A percentile compares a stretch with the other conserved stretches of the same genome.
phyloP scores from a whole-genome alignment of 1,139 yeast species.

The Suhomyces atakaporum region DNA sequence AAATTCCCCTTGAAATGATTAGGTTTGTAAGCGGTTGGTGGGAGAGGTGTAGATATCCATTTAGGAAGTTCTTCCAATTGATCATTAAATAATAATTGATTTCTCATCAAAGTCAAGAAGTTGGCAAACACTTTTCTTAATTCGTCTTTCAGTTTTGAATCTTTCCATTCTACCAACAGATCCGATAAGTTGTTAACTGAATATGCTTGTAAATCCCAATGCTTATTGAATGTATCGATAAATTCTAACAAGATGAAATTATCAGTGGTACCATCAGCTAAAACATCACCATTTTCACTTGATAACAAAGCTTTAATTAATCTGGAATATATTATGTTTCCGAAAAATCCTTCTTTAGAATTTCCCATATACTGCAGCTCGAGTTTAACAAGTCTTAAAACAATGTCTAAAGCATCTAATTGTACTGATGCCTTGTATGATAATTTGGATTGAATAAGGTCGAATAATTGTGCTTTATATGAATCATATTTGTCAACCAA shows the following conservation, averaged over 20 bases:
- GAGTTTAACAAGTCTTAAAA: slow-evolving; percentile 59
- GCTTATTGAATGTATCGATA: slow-evolving; percentile 49
- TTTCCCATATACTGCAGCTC: slow-evolving; percentile 59
- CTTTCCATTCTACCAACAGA: slow-evolving; percentile 26
- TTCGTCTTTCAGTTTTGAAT: slow-evolving; percentile 19
- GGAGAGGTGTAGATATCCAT: slow-evolving; percentile 46
- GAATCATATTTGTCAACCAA: slow-evolving; percentile 56
- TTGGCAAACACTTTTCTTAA: slow-evolving; percentile 38
- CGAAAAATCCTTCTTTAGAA: slow-evolving; percentile 57
- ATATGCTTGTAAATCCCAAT: slow-evolving; percentile 70
- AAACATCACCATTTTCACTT: slow-evolving; percentile 39
- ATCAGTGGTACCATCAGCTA: slow-evolving; percentile 50
- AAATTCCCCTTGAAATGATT: slow-evolving; percentile 63
- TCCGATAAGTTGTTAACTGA: slow-evolving; percentile 47
- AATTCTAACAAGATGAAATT: slow-evolving; percentile 64
- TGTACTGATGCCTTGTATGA: slow-evolving; percentile 47
- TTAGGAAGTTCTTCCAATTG: slow-evolving; percentile 36
- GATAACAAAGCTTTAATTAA: slow-evolving; percentile 49
- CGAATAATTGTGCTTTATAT: slow-evolving; percentile 51
- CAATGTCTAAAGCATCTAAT: slow-evolving; percentile 63
- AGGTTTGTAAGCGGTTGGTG: slow-evolving; percentile 55
- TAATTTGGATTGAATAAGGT: slow-evolving; percentile 38
- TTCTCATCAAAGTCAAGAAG: slow-evolving; percentile 39
- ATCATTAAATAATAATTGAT: slow-evolving; percentile 26
- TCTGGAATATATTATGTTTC: slow-evolving; percentile 53